Evolutionary conservation across 352 stramenopile genomes (phyloP), one percentile per base, ranked within the genome.

Genomic region (Globisporangium nagaii): DNA sequence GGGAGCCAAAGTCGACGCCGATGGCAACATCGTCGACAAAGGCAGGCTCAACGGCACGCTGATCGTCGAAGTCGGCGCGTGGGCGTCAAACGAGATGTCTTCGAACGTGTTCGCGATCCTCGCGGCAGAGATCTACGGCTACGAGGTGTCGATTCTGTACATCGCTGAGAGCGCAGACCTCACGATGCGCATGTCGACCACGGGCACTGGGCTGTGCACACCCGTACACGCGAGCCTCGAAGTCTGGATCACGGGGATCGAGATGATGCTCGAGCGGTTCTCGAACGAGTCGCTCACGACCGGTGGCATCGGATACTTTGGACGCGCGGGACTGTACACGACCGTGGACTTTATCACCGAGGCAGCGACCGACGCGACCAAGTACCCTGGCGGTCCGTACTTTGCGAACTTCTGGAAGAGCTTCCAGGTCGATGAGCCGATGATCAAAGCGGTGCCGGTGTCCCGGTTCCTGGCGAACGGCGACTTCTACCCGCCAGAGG

Each of bases 381-480:
- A 58, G 31, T 60, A 65, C 31, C 44, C 52, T 0, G 11, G 40
- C 1, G 44, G 31, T 0, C 48, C 50, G 20, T 70, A 67, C 22
- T 60, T 47, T 19, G 57, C 65, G 5, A 62, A 73, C 49, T 85
- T 76, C 55, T 85, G 69, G 69, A 55, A 67, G 2, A 62, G 73
- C 30, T 85, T 73, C 43, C 46, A 22, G 11, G 15, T 10, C 3
- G 62, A 58, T 30, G 58, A 79, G 4, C 27, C 58, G 0, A 61
- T 85, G 17, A 77, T 82, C 28, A 8, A 22, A 1, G 46, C 37
- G 0, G 31, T 76, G 1, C 7, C 41, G 8, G 31, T 30, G 13
- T 36, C 52, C 3, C 41, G 15, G 15, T 31, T 58, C 15, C 36
- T 22, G 22, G 36, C 2, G 1, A 58, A 51, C 25, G 17, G 20